Base-by-base conservation (phyloP, 2,329 filamentous ascomycete genomes). In the Capronia epimyces region DNA sequence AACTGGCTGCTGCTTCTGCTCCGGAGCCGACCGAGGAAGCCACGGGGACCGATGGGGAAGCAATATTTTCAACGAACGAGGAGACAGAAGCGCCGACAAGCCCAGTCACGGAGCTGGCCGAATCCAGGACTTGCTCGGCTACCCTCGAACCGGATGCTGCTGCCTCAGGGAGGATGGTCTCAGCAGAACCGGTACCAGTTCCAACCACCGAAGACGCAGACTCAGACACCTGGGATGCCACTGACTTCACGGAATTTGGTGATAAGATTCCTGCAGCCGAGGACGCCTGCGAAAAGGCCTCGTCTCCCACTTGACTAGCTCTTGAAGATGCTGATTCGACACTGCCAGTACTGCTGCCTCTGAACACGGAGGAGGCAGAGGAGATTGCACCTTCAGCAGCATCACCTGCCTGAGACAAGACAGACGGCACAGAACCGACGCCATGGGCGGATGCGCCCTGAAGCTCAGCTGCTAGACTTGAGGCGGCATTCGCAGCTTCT, bases 401-500 rank as follows among this genome's bases (percentile, higher is more conserved):
- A 6, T 69, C 71, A 43, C 66, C 70, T 13, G 54, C 55, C 2
- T 52, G 55, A 32, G 58, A 60, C 15, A 49, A 43, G 10, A 49
- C 42, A 40, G 62, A 62, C 34, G 58, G 48, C 25, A 63, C 63
- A 15, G 66, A 65, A 45, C 69, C 65, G 10, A 48, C 36, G 3
- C 31, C 56, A n/a, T 44, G 40, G 3, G 46, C 45, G 45, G 52
- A 21, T 15, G 37, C 37, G 31, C 58, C 59, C 43, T 63, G 55
- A 27, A 56, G 50, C 40, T 62, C 59, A 10, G 55, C 56, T 13
- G 50, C 61, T 39, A 60, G 44, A 37, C 56, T 60, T 39, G 72
- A 72, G 49, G 54, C 58, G 20, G 53, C 59, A 47, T 52, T 52
- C 4, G 69, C 68, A 2, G 69, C 80, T 16, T 79, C 78, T 8